A percentile compares a stretch with the other conserved stretches of the same genome.
These are phyloP conservation scores for Metarhizium album DNA, from an alignment of 2,329 filamentous ascomycete species.

Conservation along the genomic window DNA sequence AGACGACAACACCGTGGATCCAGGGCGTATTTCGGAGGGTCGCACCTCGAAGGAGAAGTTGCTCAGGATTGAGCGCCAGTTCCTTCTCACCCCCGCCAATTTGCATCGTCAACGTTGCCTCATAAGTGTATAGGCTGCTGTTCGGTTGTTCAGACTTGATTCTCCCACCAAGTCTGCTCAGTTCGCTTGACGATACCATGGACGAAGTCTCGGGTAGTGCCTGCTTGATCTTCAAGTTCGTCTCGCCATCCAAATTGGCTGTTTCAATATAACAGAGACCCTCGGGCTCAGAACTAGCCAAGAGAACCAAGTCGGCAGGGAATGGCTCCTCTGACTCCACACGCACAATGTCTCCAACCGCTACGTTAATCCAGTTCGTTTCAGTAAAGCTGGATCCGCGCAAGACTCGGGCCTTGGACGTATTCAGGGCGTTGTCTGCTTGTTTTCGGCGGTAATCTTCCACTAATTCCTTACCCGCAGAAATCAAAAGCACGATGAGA, in stretches of 20 bases:
- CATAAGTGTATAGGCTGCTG: conserved; percentile 96
- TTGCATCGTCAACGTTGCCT: conserved; percentile 87
- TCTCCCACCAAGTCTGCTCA: conserved; percentile 75
- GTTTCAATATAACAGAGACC: conserved; percentile 98
- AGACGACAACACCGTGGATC: conserved; percentile 93
- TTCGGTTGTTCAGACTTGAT: conserved; percentile 95
- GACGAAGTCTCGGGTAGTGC: conserved; percentile 83
- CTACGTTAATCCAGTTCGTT: conserved; percentile 86
- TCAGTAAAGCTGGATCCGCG: conserved; percentile 77
- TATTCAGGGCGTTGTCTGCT: conserved; percentile 79
- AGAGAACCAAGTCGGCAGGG: conserved; percentile 81
- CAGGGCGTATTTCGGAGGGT: conserved; percentile 93
- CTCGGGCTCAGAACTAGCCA: conserved; percentile 94
- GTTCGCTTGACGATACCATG: conserved; percentile 75
- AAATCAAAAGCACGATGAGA: conserved; percentile 81
- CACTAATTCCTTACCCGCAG: conserved; percentile 84
- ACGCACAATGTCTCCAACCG: conserved; percentile 83
- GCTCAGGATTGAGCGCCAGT: conserved; percentile 78
- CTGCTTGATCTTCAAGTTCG: conserved; percentile 98
- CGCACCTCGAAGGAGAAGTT: conserved; percentile 83
- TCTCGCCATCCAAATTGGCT: conserved; percentile 93
- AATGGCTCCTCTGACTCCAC: conserved; percentile 94
- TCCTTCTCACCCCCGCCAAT: conserved; percentile 89
- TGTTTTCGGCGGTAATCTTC: conserved; percentile 87
- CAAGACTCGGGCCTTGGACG: conserved; percentile 73